Evolutionary conservation across 2,329 filamentous ascomycete species (phyloP).

Genomic region (Byssochlamys sp.): DNA sequence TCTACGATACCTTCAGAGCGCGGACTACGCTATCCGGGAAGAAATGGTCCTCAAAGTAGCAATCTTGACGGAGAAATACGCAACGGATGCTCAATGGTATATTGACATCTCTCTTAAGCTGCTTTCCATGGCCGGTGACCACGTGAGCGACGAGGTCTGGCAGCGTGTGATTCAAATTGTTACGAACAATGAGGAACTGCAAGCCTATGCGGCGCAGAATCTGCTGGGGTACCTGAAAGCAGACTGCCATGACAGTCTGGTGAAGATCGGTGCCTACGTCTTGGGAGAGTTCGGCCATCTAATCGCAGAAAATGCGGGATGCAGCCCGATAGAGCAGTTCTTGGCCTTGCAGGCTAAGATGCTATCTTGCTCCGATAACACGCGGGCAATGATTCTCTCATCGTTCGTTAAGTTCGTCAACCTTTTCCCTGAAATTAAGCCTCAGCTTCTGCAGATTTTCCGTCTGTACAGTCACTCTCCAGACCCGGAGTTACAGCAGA

Average conservation of each 20-base stretch:
- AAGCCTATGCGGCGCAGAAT: conserved; percentile 90
- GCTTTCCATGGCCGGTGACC: conserved; percentile 92
- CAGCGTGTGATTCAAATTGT: conserved; percentile 97
- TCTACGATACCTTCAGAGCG: conserved; percentile 85
- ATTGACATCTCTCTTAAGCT: conserved; percentile 92
- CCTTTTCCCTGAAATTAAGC: conserved; percentile 95
- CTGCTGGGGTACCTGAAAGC: conserved; percentile 85
- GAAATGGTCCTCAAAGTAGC: conserved; percentile 99
- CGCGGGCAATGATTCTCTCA: conserved; percentile 85
- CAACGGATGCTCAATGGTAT: conserved; percentile 97
- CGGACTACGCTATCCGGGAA: conserved; percentile 94
- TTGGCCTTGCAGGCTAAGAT: conserved; percentile 85
- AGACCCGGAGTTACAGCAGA: conserved; percentile 89
- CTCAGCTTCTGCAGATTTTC: conserved; percentile 83
- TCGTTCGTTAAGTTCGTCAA: conserved; percentile 98
- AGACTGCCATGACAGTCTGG: conserved; percentile 89
- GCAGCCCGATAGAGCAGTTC: conserved; percentile 95
- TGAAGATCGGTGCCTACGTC: conserved; percentile 95
- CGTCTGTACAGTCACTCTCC: conserved; percentile 85
- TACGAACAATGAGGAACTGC: conserved; percentile 96
- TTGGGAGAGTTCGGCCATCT: conserved; percentile 94
- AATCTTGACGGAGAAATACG: conserved; percentile 95
- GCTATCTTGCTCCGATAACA: conserved; percentile 75
- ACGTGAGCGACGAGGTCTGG: conserved; percentile 98
- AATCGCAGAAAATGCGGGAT: conserved; percentile 82